Evolutionary conservation across 1,284 basidiomycete genomes (phyloP).

Genomic region (Earliella scabrosa): DNA sequence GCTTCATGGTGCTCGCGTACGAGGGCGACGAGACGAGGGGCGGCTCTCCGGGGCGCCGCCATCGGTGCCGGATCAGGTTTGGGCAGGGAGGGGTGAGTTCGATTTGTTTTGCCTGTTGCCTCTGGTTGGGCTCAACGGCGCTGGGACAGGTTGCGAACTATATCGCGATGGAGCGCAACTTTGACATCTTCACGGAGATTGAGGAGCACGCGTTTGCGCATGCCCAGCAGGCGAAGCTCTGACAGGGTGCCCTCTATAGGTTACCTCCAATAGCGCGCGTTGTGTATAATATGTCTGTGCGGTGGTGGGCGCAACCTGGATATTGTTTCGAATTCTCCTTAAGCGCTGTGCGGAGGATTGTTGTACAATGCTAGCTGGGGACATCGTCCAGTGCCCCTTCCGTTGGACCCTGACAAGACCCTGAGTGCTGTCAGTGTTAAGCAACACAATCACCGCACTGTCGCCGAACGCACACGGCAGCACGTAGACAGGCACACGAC

Average conservation of each 20-base stretch:
- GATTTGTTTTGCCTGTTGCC: background rate
- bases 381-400: too few species aligned
- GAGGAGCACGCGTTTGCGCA: conserved; percentile 18
- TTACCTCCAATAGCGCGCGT: background rate
- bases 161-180: conserved; percentile 57
- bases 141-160: conserved; percentile 48
- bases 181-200: conserved; percentile 58
- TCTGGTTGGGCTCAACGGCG: background rate
- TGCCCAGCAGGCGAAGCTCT: conserved; percentile 19
- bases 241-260: background rate
- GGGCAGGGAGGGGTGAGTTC: conserved; percentile 50
- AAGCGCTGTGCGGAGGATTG: too few species aligned
- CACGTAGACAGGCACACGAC: background rate
- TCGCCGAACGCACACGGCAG: background rate
- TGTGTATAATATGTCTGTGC: background rate
- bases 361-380: too few species aligned
- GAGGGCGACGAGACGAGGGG: conserved; percentile 72
- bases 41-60: conserved; percentile 57
- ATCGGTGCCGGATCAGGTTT: conserved; percentile 54
- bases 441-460: too few species aligned
- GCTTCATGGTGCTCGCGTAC: conserved; percentile 55
- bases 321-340: too few species aligned
- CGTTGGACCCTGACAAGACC: too few species aligned
- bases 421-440: too few species aligned
- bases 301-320: background rate